Base-by-base conservation (phyloP, 306 rosid genomes). In the Pueraria montana region DNA sequence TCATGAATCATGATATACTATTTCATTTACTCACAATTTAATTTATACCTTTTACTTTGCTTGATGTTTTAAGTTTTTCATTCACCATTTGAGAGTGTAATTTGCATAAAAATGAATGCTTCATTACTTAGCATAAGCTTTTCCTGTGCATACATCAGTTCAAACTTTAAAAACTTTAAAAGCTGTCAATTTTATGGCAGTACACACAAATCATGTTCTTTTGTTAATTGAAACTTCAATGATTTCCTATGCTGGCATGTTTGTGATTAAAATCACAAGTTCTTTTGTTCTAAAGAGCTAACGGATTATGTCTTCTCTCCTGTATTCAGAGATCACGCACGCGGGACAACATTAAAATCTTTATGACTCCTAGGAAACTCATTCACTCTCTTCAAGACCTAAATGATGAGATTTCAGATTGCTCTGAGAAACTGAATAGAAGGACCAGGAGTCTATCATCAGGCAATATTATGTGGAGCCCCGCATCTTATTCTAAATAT, bases 311-410 rank as follows among this genome's bases (percentile, higher is more conserved):
- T 64, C 48, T 79, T 75, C 67, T 77, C 52, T 62, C 66, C 61
- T 76, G 78, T 72, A 46, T 69, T 59, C 94, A 96, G 98, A 89
- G 94, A 79, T 86, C 93, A 4, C 76, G 78, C 58, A 16, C 74
- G 5, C 82, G 34, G 13, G 85, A 93, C 74, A 78, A 34, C 18
- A 66, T 87, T 24, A 62, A 59, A 72, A 89, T 89, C 87, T 93
- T 85, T 74, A 38, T 70, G 46, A 91, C 99, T 73, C 99, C 97
- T 1, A 88, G 92, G 74, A 91, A 90, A 89, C 94, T 90, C 67
- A 84, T 92, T 72, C 93, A 86, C 85, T 93, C 99, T 72, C 96
- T 91, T 75, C 96, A 92, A 86, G 93, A 92, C 76, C 83, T 79
- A 80, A 70, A 65, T 58, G 83, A 81, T n/a, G 84, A 21, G 16